Base-by-base conservation (phyloP, 441 rosid genomes). In the Iberis amara region DNA sequence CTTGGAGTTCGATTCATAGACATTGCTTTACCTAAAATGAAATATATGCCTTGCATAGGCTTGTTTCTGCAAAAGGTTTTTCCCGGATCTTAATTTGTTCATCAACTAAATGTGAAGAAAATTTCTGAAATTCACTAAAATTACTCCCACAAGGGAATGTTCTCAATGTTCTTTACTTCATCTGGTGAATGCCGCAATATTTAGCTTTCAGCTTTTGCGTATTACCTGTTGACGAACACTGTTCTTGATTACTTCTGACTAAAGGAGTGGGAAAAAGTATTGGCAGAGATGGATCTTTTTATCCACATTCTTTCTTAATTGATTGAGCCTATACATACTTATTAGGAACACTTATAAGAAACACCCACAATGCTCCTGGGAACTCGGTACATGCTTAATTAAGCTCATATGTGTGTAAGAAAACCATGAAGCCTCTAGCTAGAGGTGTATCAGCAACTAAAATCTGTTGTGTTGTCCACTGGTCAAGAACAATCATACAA, bases 281-380 rank as follows among this genome's bases (percentile, higher is more conserved):
- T 32, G 4, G 44, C 39, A 18, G 3, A 32, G 9, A 35, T 39
- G 57, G 35, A 32, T 49, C 45, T 27, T 57, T 26, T n/a, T 52
- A 28, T 28, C 47, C 9, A 27, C 15, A 49, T 50, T 24, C 14
- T 37, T 1, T 50, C 12, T 38, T 31, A n/a, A 7, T 54, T 47
- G 43, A 31, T 26, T 55, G 44, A 54, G 13, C 12, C 14, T 11
- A 7, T 37, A 12, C 9, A 2, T 39, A 30, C 21, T 14, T 23
- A 5, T 8, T 50, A 28, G 52, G 11, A 49, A 48, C 46, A 48
- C 12, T n/a, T 41, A 45, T 14, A 24, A 61, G 9, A 35, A 47
- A 14, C 41, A 43, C 4, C 11, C 47, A 28, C 37, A 9, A 11
- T 48, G 27, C 50, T 63, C 7, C 33, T 55, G 4, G 39, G 45